Percentiles rank a stretch among this genome's conserved stretches.
Evolutionary conservation across 2,329 filamentous ascomycete species (phyloP).

Genomic region (Xylaria arbuscula): DNA sequence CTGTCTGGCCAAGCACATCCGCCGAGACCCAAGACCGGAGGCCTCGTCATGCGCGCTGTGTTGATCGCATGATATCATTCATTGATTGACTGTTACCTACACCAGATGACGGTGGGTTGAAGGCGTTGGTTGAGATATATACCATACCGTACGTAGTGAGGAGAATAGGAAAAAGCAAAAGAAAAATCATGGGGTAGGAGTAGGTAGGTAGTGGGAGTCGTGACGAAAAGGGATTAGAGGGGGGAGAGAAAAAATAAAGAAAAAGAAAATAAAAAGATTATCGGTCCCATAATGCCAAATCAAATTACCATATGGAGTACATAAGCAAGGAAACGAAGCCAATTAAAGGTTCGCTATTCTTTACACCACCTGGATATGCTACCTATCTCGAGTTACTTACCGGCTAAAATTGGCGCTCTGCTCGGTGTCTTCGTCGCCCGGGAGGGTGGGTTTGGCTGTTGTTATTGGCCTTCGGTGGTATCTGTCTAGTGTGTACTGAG

Average conservation of each 20-base stretch:
- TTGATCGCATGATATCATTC: constrained; percentile 27
- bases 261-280: constrained; percentile 12
- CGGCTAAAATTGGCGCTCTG: background rate
- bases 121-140: background rate
- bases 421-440: background rate
- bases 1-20: constrained; percentile 17
- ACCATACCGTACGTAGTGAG: background rate
- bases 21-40: constrained; percentile 19
- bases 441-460: background rate
- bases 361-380: background rate
- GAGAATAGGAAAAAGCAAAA: background rate
- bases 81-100: background rate
- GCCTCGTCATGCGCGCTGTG: constrained; percentile 30
- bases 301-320: background rate
- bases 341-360: constrained; percentile 1
- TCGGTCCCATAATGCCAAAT: background rate
- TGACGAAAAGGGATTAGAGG: constrained; percentile 11
- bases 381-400: background rate
- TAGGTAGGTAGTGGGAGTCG: background rate
- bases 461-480: constrained; percentile 3
- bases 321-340: background rate
- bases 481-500: background rate
- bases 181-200: constrained; percentile 26
- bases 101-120: background rate
- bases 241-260: background rate